A percentile compares a stretch with the other conserved stretches of the same genome.
Conservation (phyloP, 495 filamentous ascomycete genomes). For the Parachaetomium inaequale region DNA sequence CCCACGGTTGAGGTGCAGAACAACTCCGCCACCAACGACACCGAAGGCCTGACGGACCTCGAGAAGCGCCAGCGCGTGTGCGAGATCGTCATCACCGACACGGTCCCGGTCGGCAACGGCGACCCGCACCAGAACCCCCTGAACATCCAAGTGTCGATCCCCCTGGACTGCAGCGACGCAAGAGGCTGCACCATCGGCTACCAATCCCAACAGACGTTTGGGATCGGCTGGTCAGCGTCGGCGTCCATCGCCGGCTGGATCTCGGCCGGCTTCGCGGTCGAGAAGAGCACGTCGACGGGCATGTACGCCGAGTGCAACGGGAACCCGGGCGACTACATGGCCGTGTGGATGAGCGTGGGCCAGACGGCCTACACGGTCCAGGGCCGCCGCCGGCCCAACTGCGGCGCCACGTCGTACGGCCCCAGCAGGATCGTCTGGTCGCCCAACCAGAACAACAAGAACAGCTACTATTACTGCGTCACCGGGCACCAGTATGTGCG, state of each 20-base stretch:
- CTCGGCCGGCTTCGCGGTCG: constrained; percentile 12
- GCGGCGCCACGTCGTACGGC: background rate
- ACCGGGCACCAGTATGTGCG: no score
- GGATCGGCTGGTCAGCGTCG: background rate
- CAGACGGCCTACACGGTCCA: constrained; percentile 11
- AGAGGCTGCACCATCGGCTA: background rate
- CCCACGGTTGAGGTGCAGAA: no score
- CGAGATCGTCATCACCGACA: background rate
- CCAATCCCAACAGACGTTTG: background rate
- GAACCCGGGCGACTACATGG: background rate
- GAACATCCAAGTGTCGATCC: constrained; percentile 8
- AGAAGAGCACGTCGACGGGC: background rate
- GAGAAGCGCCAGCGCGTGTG: background rate
- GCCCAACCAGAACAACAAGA: background rate
- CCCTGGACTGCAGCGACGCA: background rate
- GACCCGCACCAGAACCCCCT: constrained; percentile 10
- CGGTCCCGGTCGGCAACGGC: constrained; percentile 2
- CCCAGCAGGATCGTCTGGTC: background rate
- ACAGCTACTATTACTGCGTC: constrained; percentile 3
- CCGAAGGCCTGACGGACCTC: no score
- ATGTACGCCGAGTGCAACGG: background rate
- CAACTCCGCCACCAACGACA: no score
- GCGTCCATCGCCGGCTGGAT: background rate
- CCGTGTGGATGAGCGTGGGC: constrained; percentile 1
- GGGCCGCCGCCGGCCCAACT: background rate